phyloP scores from a whole-genome alignment of 2,329 filamentous ascomycete genomes.

The Tolypocladium ophioglossoides region DNA sequence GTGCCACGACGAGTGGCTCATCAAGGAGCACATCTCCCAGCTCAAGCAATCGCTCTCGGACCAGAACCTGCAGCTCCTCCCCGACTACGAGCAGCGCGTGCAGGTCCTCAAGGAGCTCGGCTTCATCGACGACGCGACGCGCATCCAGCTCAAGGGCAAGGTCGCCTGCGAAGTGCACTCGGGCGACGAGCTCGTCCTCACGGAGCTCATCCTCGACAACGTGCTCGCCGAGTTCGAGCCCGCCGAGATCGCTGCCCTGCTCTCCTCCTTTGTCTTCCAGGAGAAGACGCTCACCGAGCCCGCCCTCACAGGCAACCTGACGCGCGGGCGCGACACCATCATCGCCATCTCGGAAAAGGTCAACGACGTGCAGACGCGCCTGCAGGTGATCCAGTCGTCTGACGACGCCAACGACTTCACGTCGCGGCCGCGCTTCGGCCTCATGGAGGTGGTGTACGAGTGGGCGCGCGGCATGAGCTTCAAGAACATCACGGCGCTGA shows the following conservation, averaged over 20 bases:
- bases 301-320: slow-evolving; percentile 69
- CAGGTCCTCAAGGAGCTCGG: slow-evolving; percentile 82
- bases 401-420: slow-evolving; percentile 93
- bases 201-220: slow-evolving; percentile 92
- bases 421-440: slow-evolving; percentile 74
- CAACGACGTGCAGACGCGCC: slow-evolving; percentile 76
- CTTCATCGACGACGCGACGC: slow-evolving; percentile 78
- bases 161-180: slow-evolving; percentile 98
- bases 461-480: slow-evolving; percentile 98
- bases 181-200: slow-evolving; percentile 89
- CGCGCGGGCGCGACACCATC: slow-evolving; percentile 75
- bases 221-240: slow-evolving; percentile 91
- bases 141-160: slow-evolving; percentile 94
- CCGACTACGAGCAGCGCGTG: slow-evolving; percentile 93
- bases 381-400: slow-evolving; percentile 83
- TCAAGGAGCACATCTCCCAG: slow-evolving; percentile 85
- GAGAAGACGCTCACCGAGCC: slow-evolving; percentile 84
- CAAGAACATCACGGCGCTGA: slow-evolving; percentile 92
- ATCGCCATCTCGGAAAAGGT: slow-evolving; percentile 87
- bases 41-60: slow-evolving; percentile 86
- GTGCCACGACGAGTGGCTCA: slow-evolving; percentile 93
- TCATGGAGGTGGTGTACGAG: slow-evolving; percentile 97
- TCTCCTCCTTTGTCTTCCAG: slow-evolving; percentile 94
- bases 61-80: slow-evolving; percentile 88
- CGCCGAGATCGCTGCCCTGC: slow-evolving; percentile 87